Base-by-base conservation (phyloP, 2,329 filamentous ascomycete species). In the Magnaporthiopsis poae region DNA sequence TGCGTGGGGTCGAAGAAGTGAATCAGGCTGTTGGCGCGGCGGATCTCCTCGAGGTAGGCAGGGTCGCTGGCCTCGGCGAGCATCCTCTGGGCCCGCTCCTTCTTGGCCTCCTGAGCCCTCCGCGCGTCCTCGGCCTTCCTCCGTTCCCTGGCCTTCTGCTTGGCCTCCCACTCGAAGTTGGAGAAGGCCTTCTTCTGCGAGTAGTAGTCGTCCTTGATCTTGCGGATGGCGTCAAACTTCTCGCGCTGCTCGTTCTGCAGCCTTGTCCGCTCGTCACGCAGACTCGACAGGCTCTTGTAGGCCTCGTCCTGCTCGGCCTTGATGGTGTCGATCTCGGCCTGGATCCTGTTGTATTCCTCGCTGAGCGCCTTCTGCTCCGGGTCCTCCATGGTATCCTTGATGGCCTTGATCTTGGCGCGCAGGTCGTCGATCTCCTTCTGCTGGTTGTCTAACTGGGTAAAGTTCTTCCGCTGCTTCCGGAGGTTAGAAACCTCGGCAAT, bases 41-140 rank as follows among this genome's bases (percentile, higher is more conserved):
- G 86, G 74, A 99, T 96, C 81, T 99, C 92, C 72, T 97, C 92
- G 62, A 91, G 84, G 82, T 92, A 99, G 65, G 95, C 95, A 21
- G 90, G 92, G 73, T 91, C 89, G 75, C 88, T 90, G 72, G 91
- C 91, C 74, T 94, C 90, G 73, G 88, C 88, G 60, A 96, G 87
- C 77, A 91, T 84, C 76, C 88, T 85, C 78, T 90, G 85, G 66
- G 91, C 91, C 65, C 87, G 84, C 75, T 90, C 88, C 81, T 89
- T 90, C 79, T 89, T 88, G 80, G 87, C 87, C 76, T 90, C 88
- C 60, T 88, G 86, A 72, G 87, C 81, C 75, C 86, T 86, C 67
- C 86, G 86, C 68, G 91, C 90, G 66, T 90, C 88, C 82, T 99
- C 93, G 62, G 88, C 87, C 80, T 89, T 88, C 75, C 90, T 86